Evolutionary conservation across 345 rosid genomes (phyloP).

Genomic region (Eucalyptus erythrocorys): DNA sequence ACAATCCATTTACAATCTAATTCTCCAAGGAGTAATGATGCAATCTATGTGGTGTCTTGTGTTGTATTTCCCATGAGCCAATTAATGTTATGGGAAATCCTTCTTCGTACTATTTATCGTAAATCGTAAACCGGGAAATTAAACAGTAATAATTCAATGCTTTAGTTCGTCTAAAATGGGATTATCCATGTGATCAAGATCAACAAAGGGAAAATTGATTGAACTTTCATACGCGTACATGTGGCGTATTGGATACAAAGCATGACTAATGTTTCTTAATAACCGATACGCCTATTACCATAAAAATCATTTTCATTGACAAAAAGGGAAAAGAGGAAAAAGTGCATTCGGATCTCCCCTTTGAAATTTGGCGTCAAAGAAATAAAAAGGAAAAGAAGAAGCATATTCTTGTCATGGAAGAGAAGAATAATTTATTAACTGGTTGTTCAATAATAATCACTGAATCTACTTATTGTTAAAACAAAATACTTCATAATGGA

Average conservation of each 20-base stretch:
- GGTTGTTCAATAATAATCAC: neutral
- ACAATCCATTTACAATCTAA: too few relatives aligned
- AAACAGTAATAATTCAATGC: too few relatives aligned
- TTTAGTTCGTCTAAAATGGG: too few relatives aligned
- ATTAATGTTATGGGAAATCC: too few relatives aligned
- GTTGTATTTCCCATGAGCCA: too few relatives aligned
- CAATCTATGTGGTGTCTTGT: too few relatives aligned
- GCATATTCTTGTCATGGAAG: neutral
- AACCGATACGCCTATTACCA: neutral
- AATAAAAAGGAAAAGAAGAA: neutral
- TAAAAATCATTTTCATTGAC: neutral
- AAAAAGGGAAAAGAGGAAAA: neutral
- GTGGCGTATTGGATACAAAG: neutral
- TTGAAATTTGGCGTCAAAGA: neutral
- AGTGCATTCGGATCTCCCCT: neutral
- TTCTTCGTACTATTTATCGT: rapidly evolving
- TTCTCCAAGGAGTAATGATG: too few relatives aligned
- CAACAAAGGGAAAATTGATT: too few relatives aligned
- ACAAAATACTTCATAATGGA: neutral
- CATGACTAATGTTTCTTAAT: neutral
- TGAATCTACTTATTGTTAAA: neutral
- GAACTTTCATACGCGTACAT: too few relatives aligned
- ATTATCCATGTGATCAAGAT: too few relatives aligned
- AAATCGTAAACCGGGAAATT: rapidly evolving
- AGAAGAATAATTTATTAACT: neutral